Base-by-base conservation (phyloP, 805 yeast genomes). In the Priceomyces melissophilus region DNA sequence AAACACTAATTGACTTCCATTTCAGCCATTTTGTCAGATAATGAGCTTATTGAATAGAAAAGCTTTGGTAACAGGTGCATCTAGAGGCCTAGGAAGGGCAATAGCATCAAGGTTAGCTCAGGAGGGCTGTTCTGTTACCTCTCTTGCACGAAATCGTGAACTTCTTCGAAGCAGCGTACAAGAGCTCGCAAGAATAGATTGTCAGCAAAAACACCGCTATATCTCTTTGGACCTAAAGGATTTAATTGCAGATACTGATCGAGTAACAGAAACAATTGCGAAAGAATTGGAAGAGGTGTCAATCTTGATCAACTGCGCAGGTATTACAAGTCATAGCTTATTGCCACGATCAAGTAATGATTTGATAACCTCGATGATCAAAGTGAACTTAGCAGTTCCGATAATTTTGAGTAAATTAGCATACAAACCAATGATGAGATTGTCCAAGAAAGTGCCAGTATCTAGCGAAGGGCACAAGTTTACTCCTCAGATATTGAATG, bases 221-320 rank as follows among this genome's bases (percentile, higher is more conserved):
- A 41, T 71, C 2, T 40, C 47, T 2, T 61, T 53, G 37, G 78
- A 75, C 43, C 57, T 75, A 23, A 45, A 41, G 11, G 23, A 44
- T 11, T 33, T 51, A 16, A 29, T 9, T 56, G 54, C 40, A 31
- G 53, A 3, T 43, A 27, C 39, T 34, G 50, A n/a, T 23, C 29
- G 26, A 35, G 50, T 34, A 54, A 54, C 26, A 23, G 43, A 36
- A n/a, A 16, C 25, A 38, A 53, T 59, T 20, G 32, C 30, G 26
- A 34, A 57, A 34, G 42, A 55, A 3, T 58, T 73, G 35, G 57
- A 67, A 30, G 57, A 58, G 0, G 57, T 67, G 4, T 67, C 75
- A 25, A 69, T 79, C 2, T 61, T 84, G 12, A 66, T 84, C 15
- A 83, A 83, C 50, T 61, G 90, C 58, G 87, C 87, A 0, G 87